Percentiles rank a stretch among this genome's conserved stretches.
phyloP scores from a whole-genome alignment of 225 moss, liverwort and hornwort species.

The Bryum argenteum region DNA sequence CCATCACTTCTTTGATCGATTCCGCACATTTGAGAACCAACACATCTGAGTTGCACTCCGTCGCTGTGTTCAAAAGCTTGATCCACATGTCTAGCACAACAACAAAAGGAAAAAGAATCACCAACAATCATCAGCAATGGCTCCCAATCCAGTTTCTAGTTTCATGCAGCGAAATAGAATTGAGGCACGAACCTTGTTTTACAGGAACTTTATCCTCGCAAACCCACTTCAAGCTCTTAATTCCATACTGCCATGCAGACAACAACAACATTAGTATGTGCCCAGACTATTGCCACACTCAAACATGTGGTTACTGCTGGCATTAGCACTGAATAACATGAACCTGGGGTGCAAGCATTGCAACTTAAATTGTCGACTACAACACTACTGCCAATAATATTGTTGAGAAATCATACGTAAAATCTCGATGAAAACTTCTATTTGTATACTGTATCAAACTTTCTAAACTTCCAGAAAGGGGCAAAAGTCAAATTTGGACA shows the following conservation, averaged over 20 bases:
- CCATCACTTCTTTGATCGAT: constrained; percentile 77
- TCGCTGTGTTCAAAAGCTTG: constrained; percentile 80
- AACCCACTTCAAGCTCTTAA: constrained; percentile 53
- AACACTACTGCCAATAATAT: too few relatives aligned
- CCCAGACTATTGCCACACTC: not conserved
- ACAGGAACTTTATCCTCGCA: constrained; percentile 50
- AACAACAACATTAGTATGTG: constrained; percentile 18
- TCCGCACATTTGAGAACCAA: constrained; percentile 68
- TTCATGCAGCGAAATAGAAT: too few relatives aligned
- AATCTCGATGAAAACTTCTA: too few relatives aligned
- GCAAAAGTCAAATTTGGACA: too few relatives aligned
- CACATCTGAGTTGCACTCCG: constrained; percentile 67
- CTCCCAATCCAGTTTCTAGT: too few relatives aligned
- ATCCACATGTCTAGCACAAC: constrained; percentile 79
- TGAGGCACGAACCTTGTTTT: constrained; percentile 43
- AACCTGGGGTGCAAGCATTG: too few relatives aligned
- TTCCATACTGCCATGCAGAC: constrained; percentile 52
- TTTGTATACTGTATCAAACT: too few relatives aligned
- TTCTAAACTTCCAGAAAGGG: too few relatives aligned
- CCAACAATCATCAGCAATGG: constrained; percentile 22
- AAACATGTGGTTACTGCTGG: too few relatives aligned
- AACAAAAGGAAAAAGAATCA: not conserved
- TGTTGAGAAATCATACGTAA: too few relatives aligned
- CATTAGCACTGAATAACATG: too few relatives aligned
- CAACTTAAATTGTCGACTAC: too few relatives aligned